Percentiles rank a stretch among this genome's conserved stretches.
Conservation (phyloP, 768 basidiomycete species). For the Exidia glandulosa region DNA sequence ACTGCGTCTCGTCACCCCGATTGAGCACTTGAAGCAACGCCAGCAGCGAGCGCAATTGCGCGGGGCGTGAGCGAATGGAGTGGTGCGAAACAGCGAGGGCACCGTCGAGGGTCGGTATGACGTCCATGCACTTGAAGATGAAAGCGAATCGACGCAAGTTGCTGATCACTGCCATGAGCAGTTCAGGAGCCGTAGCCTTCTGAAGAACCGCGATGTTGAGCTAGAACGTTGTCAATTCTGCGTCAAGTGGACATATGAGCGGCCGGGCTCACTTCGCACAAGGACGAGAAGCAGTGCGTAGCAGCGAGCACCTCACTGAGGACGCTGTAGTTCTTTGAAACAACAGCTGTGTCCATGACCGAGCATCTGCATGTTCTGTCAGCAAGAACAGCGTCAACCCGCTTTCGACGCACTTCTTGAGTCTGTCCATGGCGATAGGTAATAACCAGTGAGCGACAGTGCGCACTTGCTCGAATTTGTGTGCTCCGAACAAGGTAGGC, state of each 20-base stretch:
- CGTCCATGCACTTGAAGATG: conserved; percentile 73
- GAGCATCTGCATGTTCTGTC: neutral
- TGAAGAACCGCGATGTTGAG: conserved; percentile 35
- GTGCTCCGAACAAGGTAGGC: neutral
- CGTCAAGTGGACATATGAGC: neutral
- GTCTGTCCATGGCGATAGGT: neutral
- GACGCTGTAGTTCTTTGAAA: neutral
- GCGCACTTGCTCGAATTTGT: neutral
- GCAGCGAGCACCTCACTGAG: neutral
- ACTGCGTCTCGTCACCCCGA: conserved; percentile 42
- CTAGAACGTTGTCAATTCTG: conserved; percentile 8
- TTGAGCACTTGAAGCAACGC: conserved; percentile 56
- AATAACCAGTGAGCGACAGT: neutral
- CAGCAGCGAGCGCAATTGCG: conserved; percentile 55
- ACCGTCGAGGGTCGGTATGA: conserved; percentile 38
- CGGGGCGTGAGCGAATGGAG: conserved; percentile 50
- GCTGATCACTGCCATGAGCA: conserved; percentile 54
- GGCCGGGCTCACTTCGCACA: neutral
- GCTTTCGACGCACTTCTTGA: neutral
- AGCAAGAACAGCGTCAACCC: neutral
- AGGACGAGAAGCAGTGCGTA: neutral
- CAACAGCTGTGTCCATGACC: neutral
- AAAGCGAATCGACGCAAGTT: conserved; percentile 58
- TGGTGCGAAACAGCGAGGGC: conserved; percentile 55
- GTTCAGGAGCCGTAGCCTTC: conserved; percentile 37